Evolutionary conservation across 2,329 filamentous ascomycete species (phyloP).

Genomic region (Cordyceps cateniannulata): DNA sequence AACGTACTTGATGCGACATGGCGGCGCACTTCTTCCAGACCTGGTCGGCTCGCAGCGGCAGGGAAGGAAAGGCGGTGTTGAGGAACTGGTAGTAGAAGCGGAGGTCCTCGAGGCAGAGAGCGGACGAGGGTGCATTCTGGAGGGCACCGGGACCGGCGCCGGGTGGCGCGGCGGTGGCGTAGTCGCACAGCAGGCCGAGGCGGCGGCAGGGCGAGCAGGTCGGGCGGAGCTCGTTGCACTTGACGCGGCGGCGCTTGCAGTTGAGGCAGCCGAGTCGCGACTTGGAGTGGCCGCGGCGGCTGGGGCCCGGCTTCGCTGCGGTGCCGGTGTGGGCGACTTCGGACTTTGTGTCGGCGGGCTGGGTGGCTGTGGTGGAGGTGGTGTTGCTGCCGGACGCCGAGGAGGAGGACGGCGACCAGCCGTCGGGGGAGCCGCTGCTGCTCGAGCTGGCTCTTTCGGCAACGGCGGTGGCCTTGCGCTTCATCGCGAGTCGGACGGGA

Average conservation of each 20-base stretch:
- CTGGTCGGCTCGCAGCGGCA: slow-evolving; percentile 27
- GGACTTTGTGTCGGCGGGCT: background rate
- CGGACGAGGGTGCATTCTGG: slow-evolving; percentile 11
- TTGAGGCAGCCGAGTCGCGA: slow-evolving; percentile 28
- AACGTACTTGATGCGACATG: slow-evolving; percentile 27
- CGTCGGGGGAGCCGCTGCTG: background rate
- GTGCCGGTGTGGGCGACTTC: too few relatives aligned
- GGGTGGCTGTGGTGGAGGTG: background rate
- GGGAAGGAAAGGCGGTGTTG: slow-evolving; percentile 32
- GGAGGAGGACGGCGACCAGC: background rate
- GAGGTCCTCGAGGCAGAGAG: slow-evolving; percentile 37
- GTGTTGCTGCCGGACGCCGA: background rate
- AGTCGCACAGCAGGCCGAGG: slow-evolving; percentile 29
- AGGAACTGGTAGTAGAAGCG: slow-evolving; percentile 46
- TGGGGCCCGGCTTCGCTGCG: background rate
- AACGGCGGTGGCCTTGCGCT: slow-evolving; percentile 6
- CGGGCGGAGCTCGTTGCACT: slow-evolving; percentile 25
- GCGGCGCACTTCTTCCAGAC: slow-evolving; percentile 29
- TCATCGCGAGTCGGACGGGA: background rate
- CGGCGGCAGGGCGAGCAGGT: slow-evolving; percentile 25
- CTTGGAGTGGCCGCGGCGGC: slow-evolving; percentile 21
- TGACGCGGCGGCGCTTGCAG: slow-evolving; percentile 26
- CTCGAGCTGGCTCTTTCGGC: background rate
- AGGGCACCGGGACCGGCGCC: slow-evolving; percentile 3
- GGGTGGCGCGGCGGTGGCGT: slow-evolving; percentile 18